Conservation (phyloP, 169 alveolate genomes). For the Cryptosporidium ryanae region DNA sequence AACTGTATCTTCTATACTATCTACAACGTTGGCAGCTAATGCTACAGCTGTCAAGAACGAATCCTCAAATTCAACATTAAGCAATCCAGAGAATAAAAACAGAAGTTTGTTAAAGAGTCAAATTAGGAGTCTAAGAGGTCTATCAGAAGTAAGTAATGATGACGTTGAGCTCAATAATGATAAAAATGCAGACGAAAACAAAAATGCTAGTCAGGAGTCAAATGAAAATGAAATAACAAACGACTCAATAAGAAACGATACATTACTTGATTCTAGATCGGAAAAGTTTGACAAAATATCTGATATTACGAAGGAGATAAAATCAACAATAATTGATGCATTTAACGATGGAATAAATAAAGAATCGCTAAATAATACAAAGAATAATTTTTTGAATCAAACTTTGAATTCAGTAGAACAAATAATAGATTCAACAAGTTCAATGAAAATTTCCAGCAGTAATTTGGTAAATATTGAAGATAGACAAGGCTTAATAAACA, state of each 20-base stretch:
- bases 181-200: too few relatives aligned
- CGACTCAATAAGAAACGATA: constrained; percentile 2
- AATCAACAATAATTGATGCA: constrained; percentile 18
- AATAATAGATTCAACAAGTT: constrained; percentile 16
- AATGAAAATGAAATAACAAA: too few relatives aligned
- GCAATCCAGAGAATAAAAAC: neutral
- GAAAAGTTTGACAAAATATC: neutral
- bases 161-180: too few relatives aligned
- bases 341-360: constrained; percentile 23
- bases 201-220: too few relatives aligned
- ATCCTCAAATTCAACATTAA: neutral
- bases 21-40: constrained; percentile 6
- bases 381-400: constrained; percentile 25
- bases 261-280: neutral
- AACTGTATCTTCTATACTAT: neutral
- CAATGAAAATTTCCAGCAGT: neutral
- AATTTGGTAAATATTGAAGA: neutral
- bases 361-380: constrained; percentile 21
- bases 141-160: constrained; percentile 4
- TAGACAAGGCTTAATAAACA: too few relatives aligned
- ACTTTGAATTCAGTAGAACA: constrained; percentile 52
- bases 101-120: neutral
- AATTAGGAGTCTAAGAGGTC: constrained; percentile 35
- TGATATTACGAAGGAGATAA: constrained; percentile 47
- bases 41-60: neutral